phyloP scores from a whole-genome alignment of 805 yeast genomes.

The Kregervanrija fluxuum region DNA sequence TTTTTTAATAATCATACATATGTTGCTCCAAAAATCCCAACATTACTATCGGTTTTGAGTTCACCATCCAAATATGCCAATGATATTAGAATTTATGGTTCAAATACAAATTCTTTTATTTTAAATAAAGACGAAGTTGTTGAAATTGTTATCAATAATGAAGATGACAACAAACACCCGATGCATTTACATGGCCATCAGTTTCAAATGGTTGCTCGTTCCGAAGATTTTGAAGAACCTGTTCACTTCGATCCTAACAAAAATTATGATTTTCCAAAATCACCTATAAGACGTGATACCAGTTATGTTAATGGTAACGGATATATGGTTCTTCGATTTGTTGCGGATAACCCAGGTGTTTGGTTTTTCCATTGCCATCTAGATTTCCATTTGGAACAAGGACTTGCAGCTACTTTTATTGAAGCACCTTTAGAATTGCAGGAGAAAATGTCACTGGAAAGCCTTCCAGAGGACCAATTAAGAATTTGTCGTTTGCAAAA shows the following conservation, averaged over 20 bases:
- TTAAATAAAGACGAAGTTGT: constrained; percentile 55
- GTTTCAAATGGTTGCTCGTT: constrained; percentile 75
- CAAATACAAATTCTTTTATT: constrained; percentile 58
- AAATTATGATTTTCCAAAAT: constrained; percentile 41
- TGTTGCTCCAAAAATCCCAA: constrained; percentile 63
- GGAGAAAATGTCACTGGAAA: no score
- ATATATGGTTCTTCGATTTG: constrained; percentile 60
- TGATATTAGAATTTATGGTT: constrained; percentile 62
- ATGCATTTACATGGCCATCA: constrained; percentile 93
- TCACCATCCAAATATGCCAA: constrained; percentile 47
- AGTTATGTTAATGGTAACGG: constrained; percentile 62
- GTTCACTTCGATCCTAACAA: constrained; percentile 43
- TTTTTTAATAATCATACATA: constrained; percentile 64
- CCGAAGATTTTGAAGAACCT: constrained; percentile 48
- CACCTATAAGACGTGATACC: constrained; percentile 67
- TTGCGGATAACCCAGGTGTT: constrained; percentile 84
- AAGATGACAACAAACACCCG: constrained; percentile 88
- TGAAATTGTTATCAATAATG: constrained; percentile 72
- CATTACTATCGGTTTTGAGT: constrained; percentile 54
- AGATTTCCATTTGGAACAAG: constrained; percentile 81
- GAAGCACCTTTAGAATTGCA: constrained; percentile 48
- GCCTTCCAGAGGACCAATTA: constrained; percentile 37
- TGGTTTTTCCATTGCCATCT: constrained; percentile 94
- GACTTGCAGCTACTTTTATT: constrained; percentile 62
- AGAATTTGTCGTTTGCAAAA: constrained; percentile 41